Percentiles rank a stretch among this genome's conserved stretches.
phyloP scores from a whole-genome alignment of 768 basidiomycete genomes.

The Phaeolepiota aurea region DNA sequence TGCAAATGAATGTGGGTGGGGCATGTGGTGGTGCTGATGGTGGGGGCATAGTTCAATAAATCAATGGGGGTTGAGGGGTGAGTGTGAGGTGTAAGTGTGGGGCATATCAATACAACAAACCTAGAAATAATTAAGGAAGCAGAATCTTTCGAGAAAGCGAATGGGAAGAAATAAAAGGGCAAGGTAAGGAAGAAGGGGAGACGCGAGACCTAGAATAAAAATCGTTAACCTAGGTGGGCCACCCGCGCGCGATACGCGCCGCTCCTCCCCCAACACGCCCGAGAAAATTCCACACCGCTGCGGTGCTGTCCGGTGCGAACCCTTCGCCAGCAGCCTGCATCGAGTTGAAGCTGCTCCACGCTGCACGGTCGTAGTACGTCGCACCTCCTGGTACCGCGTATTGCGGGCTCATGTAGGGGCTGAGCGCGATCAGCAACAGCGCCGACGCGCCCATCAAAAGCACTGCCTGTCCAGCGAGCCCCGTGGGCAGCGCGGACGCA shows the following conservation, averaged over 20 bases:
- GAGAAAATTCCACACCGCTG: constrained; percentile 60
- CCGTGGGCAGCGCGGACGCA: constrained; percentile 19
- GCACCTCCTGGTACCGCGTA: constrained; percentile 55
- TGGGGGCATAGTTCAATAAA: neutral
- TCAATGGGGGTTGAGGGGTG: neutral
- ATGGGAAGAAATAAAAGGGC: too few relatives aligned
- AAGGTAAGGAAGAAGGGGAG: constrained; percentile 1
- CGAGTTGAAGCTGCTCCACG: constrained; percentile 74
- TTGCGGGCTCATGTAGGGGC: constrained; percentile 52
- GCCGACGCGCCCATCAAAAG: constrained; percentile 59
- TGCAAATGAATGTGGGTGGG: constrained; percentile 6
- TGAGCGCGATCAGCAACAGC: constrained; percentile 50
- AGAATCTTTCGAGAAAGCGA: constrained; percentile 6
- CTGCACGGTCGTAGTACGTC: constrained; percentile 68
- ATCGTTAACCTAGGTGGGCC: constrained; percentile 50
- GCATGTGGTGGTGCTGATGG: neutral
- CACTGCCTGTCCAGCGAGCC: constrained; percentile 36
- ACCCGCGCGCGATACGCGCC: constrained; percentile 66
- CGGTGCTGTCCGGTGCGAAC: constrained; percentile 48
- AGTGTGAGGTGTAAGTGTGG: constrained; percentile 3
- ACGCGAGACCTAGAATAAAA: neutral
- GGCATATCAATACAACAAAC: constrained; percentile 6
- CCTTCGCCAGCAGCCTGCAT: constrained; percentile 68
- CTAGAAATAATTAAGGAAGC: constrained; percentile 7
- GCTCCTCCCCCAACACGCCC: constrained; percentile 70